A percentile compares a stretch with the other conserved stretches of the same genome.
These are phyloP conservation scores for Paramecium pentaurelia DNA, from an alignment of 73 alveolate species.

Conservation along the genomic window DNA sequence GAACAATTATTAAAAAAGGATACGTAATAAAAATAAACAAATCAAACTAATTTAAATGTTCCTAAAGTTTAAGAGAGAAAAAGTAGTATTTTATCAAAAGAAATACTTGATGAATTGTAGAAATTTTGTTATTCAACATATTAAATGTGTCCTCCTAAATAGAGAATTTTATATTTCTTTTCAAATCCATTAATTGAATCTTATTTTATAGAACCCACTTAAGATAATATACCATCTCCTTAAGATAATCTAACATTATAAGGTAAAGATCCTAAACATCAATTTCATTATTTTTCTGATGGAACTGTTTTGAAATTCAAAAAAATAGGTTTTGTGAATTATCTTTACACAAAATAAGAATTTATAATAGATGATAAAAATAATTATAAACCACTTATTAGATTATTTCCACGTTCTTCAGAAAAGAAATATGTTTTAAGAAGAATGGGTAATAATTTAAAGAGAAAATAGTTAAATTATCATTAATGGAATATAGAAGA, in stretches of 20 bases:
- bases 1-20: background rate
- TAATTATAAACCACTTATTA: constrained; percentile 45
- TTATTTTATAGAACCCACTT: constrained; percentile 22
- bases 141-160: constrained; percentile 61
- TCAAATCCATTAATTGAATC: constrained; percentile 39
- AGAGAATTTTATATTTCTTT: constrained; percentile 33
- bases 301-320: background rate
- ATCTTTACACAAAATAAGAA: background rate
- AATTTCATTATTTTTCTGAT: constrained; percentile 15
- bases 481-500: constrained; percentile 64
- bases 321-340: background rate
- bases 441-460: background rate
- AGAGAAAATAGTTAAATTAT: background rate
- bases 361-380: constrained; percentile 48
- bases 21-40: background rate
- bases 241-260: constrained; percentile 6
- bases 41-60: background rate
- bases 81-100: background rate
- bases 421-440: constrained; percentile 26
- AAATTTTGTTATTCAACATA: constrained; percentile 30
- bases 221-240: background rate
- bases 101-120: background rate
- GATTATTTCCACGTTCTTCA: constrained; percentile 39
- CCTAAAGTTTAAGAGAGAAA: background rate
- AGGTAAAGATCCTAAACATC: constrained; percentile 51